Percentiles rank a stretch among this genome's conserved stretches.
Conservation (phyloP, 2,329 filamentous ascomycete species). For the Verticillium dahliae region DNA sequence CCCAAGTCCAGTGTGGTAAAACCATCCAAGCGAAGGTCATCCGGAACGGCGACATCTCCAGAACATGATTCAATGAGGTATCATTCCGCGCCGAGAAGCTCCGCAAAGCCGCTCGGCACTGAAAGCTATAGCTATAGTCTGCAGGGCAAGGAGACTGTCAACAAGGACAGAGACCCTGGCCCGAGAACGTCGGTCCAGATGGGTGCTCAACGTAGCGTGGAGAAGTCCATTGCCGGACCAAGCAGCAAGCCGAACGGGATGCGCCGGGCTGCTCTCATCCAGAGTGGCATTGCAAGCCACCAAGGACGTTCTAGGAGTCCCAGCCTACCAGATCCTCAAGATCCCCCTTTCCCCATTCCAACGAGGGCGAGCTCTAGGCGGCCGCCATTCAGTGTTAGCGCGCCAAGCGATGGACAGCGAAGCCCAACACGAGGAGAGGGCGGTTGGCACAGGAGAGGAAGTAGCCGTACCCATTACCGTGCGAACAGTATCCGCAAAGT, state of each 20-base stretch:
- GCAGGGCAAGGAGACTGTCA: conserved; percentile 21
- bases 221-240: conserved; percentile 30
- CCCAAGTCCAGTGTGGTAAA: conserved; percentile 16
- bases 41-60: conserved; percentile 33
- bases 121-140: conserved; percentile 40
- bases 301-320: conserved; percentile 58
- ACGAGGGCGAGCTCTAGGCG: conserved; percentile 80
- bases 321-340: conserved; percentile 50
- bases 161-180: conserved; percentile 4
- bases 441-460: conserved; percentile 47
- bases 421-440: conserved; percentile 65
- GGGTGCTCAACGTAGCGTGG: conserved; percentile 24
- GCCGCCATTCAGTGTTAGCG: conserved; percentile 58
- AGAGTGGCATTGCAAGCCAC: conserved; percentile 68
- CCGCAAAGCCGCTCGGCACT: conserved; percentile 27
- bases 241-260: conserved; percentile 54
- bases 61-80: conserved; percentile 30
- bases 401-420: conserved; percentile 62
- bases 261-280: conserved; percentile 73
- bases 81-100: conserved; percentile 14
- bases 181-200: conserved; percentile 7
- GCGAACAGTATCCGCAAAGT: conserved; percentile 70
- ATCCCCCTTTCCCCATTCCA: conserved; percentile 89
- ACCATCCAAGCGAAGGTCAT: not conserved
- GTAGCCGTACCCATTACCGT: conserved; percentile 41